Percentiles rank a stretch among this genome's conserved stretches.
Evolutionary conservation across 2,329 filamentous ascomycete species (phyloP).

Genomic region (Penicillium expansum): DNA sequence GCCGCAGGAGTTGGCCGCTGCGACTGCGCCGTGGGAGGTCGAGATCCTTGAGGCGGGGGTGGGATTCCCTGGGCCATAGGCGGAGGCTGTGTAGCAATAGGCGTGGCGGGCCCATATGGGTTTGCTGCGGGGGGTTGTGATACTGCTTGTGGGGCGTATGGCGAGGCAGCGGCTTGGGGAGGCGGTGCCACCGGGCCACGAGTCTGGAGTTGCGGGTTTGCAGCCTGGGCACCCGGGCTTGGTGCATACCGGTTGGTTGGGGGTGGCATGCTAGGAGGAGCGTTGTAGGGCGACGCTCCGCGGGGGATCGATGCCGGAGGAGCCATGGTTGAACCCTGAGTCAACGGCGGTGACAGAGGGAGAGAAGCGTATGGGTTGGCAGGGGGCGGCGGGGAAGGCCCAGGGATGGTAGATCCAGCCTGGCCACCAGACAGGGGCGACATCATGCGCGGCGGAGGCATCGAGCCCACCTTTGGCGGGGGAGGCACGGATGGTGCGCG

Average conservation of each 20-base stretch:
- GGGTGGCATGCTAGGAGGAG: slow-evolving; percentile 68
- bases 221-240: slow-evolving; percentile 56
- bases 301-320: slow-evolving; percentile 61
- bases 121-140: slow-evolving; percentile 38
- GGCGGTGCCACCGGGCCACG: slow-evolving; percentile 52
- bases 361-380: slow-evolving; percentile 40
- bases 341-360: slow-evolving; percentile 44
- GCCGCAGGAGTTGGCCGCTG: slow-evolving; percentile 51
- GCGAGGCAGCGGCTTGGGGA: slow-evolving; percentile 41
- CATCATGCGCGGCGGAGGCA: slow-evolving; percentile 63
- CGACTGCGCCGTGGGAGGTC: slow-evolving; percentile 51
- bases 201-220: slow-evolving; percentile 45
- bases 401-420: slow-evolving; percentile 59
- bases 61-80: slow-evolving; percentile 33
- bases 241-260: slow-evolving; percentile 74
- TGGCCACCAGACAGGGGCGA: slow-evolving; percentile 64
- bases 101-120: slow-evolving; percentile 47
- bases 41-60: slow-evolving; percentile 40
- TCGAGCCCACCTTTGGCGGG: slow-evolving; percentile 72
- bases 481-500: slow-evolving; percentile 72
- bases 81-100: slow-evolving; percentile 42
- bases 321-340: slow-evolving; percentile 33
- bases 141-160: slow-evolving; percentile 59
- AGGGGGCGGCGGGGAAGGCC: slow-evolving; percentile 52
- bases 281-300: slow-evolving; percentile 81